These are phyloP conservation scores for Ramaria rubella DNA, from an alignment of 768 basidiomycete genomes.

Conservation along the genomic window DNA sequence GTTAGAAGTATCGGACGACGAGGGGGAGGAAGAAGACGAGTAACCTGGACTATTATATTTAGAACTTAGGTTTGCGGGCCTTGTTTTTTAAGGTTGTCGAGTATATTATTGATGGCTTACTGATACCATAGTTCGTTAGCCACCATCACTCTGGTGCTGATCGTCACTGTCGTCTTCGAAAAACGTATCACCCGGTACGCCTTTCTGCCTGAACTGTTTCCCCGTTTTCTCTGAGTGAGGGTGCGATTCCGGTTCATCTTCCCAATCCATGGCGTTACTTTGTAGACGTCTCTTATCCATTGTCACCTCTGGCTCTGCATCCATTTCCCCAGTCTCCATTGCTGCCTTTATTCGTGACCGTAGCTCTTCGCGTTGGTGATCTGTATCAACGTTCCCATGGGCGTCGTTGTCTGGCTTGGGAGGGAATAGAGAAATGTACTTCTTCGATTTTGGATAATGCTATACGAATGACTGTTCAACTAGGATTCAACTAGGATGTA, in stretches of 20 bases:
- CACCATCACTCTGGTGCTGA: background rate
- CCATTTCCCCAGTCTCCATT: slow-evolving; percentile 57
- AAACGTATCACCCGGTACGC: slow-evolving; percentile 3
- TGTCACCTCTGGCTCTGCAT: slow-evolving; percentile 52
- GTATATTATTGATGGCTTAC: background rate
- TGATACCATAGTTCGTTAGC: background rate
- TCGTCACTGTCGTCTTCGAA: slow-evolving; percentile 5
- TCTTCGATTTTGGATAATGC: slow-evolving; percentile 80
- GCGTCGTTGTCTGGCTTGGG: slow-evolving; percentile 24
- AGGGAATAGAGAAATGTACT: slow-evolving; percentile 89
- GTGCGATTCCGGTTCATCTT: background rate
- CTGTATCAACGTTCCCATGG: slow-evolving; percentile 25
- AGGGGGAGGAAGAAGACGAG: slow-evolving; percentile 62
- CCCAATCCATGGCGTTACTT: background rate
- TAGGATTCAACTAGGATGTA: background rate
- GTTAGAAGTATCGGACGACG: slow-evolving; percentile 89
- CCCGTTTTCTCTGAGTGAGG: background rate
- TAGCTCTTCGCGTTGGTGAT: slow-evolving; percentile 51
- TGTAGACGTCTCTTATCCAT: slow-evolving; percentile 14
- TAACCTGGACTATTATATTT: background rate
- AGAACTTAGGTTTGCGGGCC: background rate
- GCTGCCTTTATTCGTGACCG: slow-evolving; percentile 48
- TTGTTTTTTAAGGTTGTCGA: background rate
- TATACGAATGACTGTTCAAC: slow-evolving; percentile 24
- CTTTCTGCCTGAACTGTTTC: background rate